Evolutionary conservation across 1,284 basidiomycete species (phyloP), one percentile per base, ranked within the genome.

Genomic region (Uromyces viciae-fabae): DNA sequence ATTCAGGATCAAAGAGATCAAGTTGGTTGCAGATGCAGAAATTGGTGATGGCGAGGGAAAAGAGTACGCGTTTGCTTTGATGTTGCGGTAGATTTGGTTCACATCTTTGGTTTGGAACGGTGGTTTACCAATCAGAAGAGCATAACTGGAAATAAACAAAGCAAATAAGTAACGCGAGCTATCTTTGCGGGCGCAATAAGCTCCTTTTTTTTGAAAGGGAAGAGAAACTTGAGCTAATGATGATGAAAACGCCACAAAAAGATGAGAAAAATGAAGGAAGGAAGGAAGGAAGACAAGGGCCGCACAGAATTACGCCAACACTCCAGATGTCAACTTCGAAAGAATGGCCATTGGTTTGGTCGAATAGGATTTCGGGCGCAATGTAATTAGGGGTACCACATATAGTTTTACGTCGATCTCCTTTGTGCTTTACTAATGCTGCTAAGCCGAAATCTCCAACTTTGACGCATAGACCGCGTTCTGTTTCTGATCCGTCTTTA

Each of bases 311-410:
- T 74, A 99, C 96, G 15, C 96, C 97, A 74, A 97, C 92, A 7
- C 93, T 94, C 97, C 96, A 99, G 11, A 95, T 93, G 85, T 99
- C 96, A 46, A 98, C 96, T 87, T 98, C 96, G 85, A 98, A 99
- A 85, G 93, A 95, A 87, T 99, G 96, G 0, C 96, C 95, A 83
- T 95, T 95, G 36, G 92, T 93, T 60, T 93, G 94, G 86, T 98
- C 95, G 86, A 98, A 98, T 82, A 99, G 88, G 43, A 99, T 95
- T 86, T 99, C 96, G 0, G 96, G 97, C 0, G 97, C 97, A 83
- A 99, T 98, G 86, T 99, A 98, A 86, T 99, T 98, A 0, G 96
- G 97, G 0, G 96, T 99, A 7, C 96, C 97, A 84, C 96, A 98
- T 71, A 98, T 96, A 0, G 96, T 99, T 84, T 89, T 90, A 82